phyloP scores from a whole-genome alignment of 345 rosid species.

The Mallotus nudiflorus region DNA sequence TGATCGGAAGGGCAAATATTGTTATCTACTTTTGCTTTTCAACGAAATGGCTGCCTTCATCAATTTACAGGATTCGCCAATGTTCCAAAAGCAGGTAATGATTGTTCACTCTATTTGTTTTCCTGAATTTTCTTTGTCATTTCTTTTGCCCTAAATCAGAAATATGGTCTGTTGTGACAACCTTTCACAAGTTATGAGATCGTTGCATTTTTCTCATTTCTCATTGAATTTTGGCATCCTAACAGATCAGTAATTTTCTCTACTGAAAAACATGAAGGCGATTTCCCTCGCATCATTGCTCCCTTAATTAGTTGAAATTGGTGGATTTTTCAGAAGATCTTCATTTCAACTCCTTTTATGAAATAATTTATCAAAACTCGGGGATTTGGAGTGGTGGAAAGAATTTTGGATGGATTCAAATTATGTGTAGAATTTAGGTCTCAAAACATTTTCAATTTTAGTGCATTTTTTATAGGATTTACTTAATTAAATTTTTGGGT shows the following conservation, averaged over 20 bases:
- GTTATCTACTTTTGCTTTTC: background rate
- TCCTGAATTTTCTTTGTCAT: background rate
- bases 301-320: background rate
- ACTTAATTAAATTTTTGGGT: no score
- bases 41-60: conserved; percentile 12
- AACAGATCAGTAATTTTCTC: background rate
- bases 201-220: background rate
- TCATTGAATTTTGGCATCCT: background rate
- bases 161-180: background rate
- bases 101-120: background rate
- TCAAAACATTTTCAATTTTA: background rate
- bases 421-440: background rate
- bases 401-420: background rate
- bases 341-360: no score
- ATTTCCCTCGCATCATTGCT: no score
- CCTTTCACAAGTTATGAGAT: background rate
- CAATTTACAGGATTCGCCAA: conserved; percentile 21
- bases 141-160: no score
- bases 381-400: no score
- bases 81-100: conserved; percentile 17
- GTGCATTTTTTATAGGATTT: no score
- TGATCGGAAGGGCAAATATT: no score
- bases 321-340: background rate
- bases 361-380: no score
- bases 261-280: background rate